phyloP scores from a whole-genome alignment of 768 basidiomycete genomes.

The Boletus coccyginus region DNA sequence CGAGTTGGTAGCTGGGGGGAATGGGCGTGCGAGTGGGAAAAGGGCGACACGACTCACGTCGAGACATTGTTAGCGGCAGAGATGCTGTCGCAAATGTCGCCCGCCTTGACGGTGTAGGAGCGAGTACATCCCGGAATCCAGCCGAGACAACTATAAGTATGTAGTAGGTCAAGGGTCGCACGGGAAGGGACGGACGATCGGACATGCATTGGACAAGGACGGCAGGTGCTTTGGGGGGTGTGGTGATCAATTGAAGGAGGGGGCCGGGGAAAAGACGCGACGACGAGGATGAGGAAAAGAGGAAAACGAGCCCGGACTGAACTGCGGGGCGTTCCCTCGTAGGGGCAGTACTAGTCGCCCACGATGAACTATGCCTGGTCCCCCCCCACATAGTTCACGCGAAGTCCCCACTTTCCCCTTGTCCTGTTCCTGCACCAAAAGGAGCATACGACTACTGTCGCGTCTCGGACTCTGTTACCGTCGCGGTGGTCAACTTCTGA shows the following conservation, averaged over 20 bases:
- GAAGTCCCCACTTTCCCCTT: slow-evolving; percentile 20
- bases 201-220: slow-evolving; percentile 45
- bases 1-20: slow-evolving; percentile 65
- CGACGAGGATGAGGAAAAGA: not conserved
- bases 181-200: not conserved
- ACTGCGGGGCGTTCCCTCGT: no score
- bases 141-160: slow-evolving; percentile 22
- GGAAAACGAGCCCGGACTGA: not conserved
- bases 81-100: slow-evolving; percentile 72
- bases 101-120: slow-evolving; percentile 53
- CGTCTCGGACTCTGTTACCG: slow-evolving; percentile 27
- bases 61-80: slow-evolving; percentile 61
- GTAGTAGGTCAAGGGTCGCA: slow-evolving; percentile 1
- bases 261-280: slow-evolving; percentile 13
- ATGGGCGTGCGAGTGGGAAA: not conserved
- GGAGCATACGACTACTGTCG: slow-evolving; percentile 28
- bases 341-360: slow-evolving; percentile 47
- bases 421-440: slow-evolving; percentile 16
- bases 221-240: slow-evolving; percentile 38
- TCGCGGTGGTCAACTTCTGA: slow-evolving; percentile 11
- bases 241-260: slow-evolving; percentile 24
- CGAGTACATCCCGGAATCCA: slow-evolving; percentile 44
- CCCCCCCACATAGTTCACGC: no score
- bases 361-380: slow-evolving; percentile 50
- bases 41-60: slow-evolving; percentile 43